Conservation (phyloP, 306 rosid genomes). For the Potentilla sterilis region DNA sequence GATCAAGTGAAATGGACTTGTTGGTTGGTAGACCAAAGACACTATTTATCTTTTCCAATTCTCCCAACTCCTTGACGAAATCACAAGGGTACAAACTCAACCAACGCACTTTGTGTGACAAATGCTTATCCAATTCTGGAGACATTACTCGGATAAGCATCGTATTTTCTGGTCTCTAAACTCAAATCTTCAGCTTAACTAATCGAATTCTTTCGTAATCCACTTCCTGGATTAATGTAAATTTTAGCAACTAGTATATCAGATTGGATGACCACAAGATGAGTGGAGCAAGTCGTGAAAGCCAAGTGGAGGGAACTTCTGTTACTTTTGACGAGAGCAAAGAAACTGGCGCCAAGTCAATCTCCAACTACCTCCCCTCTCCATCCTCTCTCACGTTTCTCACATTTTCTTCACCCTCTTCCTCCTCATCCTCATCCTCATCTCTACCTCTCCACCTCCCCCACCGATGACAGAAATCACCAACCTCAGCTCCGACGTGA, state of each 20-base stretch:
- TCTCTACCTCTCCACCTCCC: neutral
- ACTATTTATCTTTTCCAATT: neutral
- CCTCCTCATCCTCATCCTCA: neutral
- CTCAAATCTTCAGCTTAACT: neutral
- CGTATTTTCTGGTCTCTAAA: neutral
- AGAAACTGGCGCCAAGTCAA: neutral
- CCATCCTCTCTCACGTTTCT: neutral
- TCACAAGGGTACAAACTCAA: neutral
- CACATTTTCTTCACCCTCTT: neutral
- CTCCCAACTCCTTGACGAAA: neutral
- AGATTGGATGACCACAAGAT: too few relatives aligned
- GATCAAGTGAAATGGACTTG: neutral
- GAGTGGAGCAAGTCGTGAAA: neutral
- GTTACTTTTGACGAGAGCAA: neutral
- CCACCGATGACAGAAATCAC: slow-evolving; percentile 44
- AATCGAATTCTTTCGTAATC: neutral
- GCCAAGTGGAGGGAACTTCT: neutral
- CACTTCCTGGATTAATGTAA: neutral
- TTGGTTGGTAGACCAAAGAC: neutral
- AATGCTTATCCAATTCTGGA: neutral
- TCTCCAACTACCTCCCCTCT: neutral
- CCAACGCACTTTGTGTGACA: neutral
- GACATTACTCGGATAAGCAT: neutral
- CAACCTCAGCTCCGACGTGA: slow-evolving; percentile 52
- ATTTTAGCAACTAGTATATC: too few relatives aligned